A percentile compares a stretch with the other conserved stretches of the same genome.
These are phyloP conservation scores for Pisolithus sp. DNA, from an alignment of 768 basidiomycete genomes.

Conservation along the genomic window DNA sequence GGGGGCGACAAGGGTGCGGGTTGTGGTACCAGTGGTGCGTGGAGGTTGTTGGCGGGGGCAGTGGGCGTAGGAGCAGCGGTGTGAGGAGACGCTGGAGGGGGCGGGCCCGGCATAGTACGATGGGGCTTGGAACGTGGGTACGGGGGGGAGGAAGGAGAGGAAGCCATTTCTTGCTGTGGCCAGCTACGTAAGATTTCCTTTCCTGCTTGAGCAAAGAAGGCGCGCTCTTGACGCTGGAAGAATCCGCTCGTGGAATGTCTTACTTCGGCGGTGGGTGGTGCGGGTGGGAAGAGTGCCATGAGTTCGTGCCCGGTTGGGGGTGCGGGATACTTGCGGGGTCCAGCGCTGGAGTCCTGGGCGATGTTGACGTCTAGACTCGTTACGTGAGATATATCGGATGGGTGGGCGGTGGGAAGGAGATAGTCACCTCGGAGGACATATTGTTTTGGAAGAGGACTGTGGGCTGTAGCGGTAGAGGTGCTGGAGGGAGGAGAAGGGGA, in stretches of 20 bases:
- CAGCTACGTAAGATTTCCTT: slow-evolving; percentile 72
- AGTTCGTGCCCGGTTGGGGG: slow-evolving; percentile 79
- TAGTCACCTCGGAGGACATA: slow-evolving; percentile 42
- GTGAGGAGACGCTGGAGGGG: no score
- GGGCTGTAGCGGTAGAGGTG: slow-evolving; percentile 40
- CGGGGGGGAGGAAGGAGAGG: slow-evolving; percentile 26
- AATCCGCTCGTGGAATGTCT: slow-evolving; percentile 62
- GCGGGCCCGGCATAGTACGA: neutral
- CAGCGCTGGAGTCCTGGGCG: slow-evolving; percentile 42
- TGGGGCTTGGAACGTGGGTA: neutral
- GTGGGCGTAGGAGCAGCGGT: neutral
- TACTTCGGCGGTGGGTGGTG: slow-evolving; percentile 54
- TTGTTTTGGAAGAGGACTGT: slow-evolving; percentile 15
- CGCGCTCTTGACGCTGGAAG: slow-evolving; percentile 71
- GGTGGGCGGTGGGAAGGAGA: neutral
- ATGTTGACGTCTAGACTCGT: slow-evolving; percentile 55
- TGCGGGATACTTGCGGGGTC: slow-evolving; percentile 57
- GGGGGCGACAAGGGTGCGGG: neutral
- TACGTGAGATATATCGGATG: slow-evolving; percentile 1
- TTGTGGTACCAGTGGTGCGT: neutral
- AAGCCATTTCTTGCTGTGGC: slow-evolving; percentile 22
- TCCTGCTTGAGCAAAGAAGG: slow-evolving; percentile 74
- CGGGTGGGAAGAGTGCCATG: slow-evolving; percentile 78
- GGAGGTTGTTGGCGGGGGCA: neutral
- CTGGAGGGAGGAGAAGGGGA: slow-evolving; percentile 52